These are phyloP conservation scores for Cercophora samala DNA, from an alignment of 495 filamentous ascomycete species.

Conservation along the genomic window DNA sequence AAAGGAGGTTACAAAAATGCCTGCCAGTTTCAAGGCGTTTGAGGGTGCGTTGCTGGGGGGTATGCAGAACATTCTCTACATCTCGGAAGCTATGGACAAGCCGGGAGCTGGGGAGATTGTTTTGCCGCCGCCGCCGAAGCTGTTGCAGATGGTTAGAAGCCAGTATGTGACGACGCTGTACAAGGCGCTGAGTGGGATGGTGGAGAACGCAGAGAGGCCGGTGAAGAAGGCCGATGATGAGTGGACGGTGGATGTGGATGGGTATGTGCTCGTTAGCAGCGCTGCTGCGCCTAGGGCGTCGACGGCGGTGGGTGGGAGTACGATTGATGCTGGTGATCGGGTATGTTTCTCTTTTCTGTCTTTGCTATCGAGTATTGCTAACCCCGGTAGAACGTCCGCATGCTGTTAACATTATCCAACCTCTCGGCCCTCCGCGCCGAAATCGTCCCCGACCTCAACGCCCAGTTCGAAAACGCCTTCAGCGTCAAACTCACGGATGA, in stretches of 20 bases:
- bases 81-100: slow-evolving; percentile 75
- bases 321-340: slow-evolving; percentile 63
- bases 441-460: slow-evolving; percentile 75
- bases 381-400: slow-evolving; percentile 71
- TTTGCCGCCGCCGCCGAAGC: slow-evolving; percentile 73
- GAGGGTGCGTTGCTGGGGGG: slow-evolving; percentile 71
- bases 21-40: slow-evolving; percentile 72
- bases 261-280: slow-evolving; percentile 30
- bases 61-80: slow-evolving; percentile 92
- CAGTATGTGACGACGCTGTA: slow-evolving; percentile 91
- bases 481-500: slow-evolving; percentile 89
- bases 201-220: slow-evolving; percentile 84
- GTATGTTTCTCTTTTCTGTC: slow-evolving; percentile 50
- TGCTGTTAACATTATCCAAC: slow-evolving; percentile 89
- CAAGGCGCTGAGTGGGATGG: slow-evolving; percentile 87
- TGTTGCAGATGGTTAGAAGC: slow-evolving; percentile 77
- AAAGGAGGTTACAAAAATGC: slow-evolving; percentile 86
- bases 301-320: slow-evolving; percentile 43
- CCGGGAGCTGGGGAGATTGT: slow-evolving; percentile 69
- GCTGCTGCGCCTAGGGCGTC: slow-evolving; percentile 21
- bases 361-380: slow-evolving; percentile 14
- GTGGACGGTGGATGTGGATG: slow-evolving; percentile 51
- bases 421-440: slow-evolving; percentile 73
- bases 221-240: slow-evolving; percentile 57
- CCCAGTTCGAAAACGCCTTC: slow-evolving; percentile 85